Conservation (phyloP, 805 yeast species). For the Tetrapisispora taiwanensis region DNA sequence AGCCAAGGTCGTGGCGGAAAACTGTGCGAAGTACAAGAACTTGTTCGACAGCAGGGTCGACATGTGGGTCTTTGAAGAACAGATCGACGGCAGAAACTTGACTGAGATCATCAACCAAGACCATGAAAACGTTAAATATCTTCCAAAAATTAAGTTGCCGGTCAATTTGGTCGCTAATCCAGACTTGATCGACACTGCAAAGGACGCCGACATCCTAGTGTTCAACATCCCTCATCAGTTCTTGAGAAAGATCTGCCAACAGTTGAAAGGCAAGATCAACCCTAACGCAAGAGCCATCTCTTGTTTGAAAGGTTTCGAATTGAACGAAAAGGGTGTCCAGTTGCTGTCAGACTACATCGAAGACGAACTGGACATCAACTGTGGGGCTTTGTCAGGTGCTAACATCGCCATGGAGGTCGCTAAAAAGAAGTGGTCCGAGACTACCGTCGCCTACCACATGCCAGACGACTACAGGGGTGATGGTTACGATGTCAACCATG, state of each 20-base stretch:
- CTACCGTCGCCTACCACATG: conserved; percentile 82
- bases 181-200: conserved; percentile 61
- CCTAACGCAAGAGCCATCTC: conserved; percentile 78
- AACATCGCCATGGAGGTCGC: conserved; percentile 97
- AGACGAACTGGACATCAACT: conserved; percentile 71
- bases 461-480: conserved; percentile 50
- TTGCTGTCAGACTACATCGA: conserved; percentile 71
- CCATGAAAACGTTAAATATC: conserved; percentile 90
- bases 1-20: conserved; percentile 91
- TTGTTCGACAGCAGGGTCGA: conserved; percentile 65
- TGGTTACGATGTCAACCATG: conserved; percentile 50
- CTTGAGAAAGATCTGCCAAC: conserved; percentile 62
- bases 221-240: conserved; percentile 98
- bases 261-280: conserved; percentile 65
- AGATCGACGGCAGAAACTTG: conserved; percentile 63
- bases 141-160: conserved; percentile 84
- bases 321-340: conserved; percentile 74
- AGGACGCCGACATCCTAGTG: conserved; percentile 74
- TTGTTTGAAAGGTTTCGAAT: conserved; percentile 92
- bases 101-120: conserved; percentile 83
- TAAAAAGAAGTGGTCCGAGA: conserved; percentile 90
- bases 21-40: conserved; percentile 58
- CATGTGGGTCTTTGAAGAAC: conserved; percentile 97
- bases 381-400: conserved; percentile 97
- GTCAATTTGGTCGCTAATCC: conserved; percentile 83